Percentiles rank a stretch among this genome's conserved stretches.
phyloP scores from a whole-genome alignment of 177 flowering plant species.

The Vitis hybrid region DNA sequence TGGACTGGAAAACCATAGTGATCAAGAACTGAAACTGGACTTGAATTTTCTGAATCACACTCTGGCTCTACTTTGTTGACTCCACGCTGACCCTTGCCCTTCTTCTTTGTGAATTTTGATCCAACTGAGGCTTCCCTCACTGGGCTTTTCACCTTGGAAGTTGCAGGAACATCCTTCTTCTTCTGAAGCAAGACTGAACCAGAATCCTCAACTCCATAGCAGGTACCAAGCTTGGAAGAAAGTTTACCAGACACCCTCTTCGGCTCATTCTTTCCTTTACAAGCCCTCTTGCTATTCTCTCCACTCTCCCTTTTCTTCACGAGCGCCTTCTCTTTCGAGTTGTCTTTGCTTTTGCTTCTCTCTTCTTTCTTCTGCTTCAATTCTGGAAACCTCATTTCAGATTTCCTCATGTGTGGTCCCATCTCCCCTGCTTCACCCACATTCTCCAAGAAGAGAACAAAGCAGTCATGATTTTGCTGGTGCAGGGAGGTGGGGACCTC shows the following conservation, averaged over 20 bases:
- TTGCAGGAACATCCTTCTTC: neutral
- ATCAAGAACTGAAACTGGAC: conserved; percentile 29
- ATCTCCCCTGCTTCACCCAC: conserved; percentile 16
- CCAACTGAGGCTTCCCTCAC: conserved; percentile 15
- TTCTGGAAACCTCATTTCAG: conserved; percentile 26
- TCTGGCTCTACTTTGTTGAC: conserved; percentile 7
- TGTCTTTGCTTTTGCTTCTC: conserved; percentile 16
- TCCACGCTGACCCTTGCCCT: neutral
- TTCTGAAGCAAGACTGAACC: neutral
- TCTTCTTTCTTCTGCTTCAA: conserved; percentile 14
- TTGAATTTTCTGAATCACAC: conserved; percentile 12
- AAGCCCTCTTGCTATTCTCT: conserved; percentile 7
- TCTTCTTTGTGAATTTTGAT: conserved; percentile 13
- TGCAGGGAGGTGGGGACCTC: conserved; percentile 24
- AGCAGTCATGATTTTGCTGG: conserved; percentile 39
- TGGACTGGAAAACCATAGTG: neutral
- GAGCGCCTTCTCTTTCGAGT: neutral
- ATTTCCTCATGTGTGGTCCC: conserved; percentile 18
- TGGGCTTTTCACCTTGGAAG: conserved; percentile 5
- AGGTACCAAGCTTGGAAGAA: neutral
- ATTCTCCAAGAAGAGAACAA: conserved; percentile 48
- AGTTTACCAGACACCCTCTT: conserved; percentile 7
- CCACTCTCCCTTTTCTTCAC: conserved; percentile 11
- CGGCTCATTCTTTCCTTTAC: conserved; percentile 10
- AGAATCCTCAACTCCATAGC: neutral